A percentile compares a stretch with the other conserved stretches of the same genome.
Conservation (phyloP, 345 rosid species). For the Draba incana region DNA sequence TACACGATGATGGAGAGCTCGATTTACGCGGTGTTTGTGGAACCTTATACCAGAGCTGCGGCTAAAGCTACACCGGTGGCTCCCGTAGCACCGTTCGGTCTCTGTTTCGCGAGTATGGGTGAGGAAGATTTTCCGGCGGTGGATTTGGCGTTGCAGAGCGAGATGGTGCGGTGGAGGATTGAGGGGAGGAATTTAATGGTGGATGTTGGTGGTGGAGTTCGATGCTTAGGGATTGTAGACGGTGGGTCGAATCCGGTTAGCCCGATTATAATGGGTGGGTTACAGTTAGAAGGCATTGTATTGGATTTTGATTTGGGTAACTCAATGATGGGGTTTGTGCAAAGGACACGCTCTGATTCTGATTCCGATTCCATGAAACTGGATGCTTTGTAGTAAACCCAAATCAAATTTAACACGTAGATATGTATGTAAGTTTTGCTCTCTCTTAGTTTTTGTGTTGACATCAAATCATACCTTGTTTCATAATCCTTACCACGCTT, state of each 20-base stretch:
- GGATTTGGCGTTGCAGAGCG: slow-evolving; percentile 79
- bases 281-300: slow-evolving; percentile 69
- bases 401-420: slow-evolving; percentile 17
- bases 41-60: slow-evolving; percentile 56
- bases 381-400: slow-evolving; percentile 14
- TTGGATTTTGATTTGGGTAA: slow-evolving; percentile 70
- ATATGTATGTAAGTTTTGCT: slow-evolving; percentile 33
- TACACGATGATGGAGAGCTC: slow-evolving; percentile 68
- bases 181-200: slow-evolving; percentile 64
- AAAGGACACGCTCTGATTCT: slow-evolving; percentile 40
- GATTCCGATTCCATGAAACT: slow-evolving; percentile 15
- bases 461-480: background rate
- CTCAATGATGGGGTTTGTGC: slow-evolving; percentile 66
- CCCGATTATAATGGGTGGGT: slow-evolving; percentile 68
- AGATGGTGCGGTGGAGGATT: slow-evolving; percentile 87
- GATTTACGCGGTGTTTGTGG: slow-evolving; percentile 47
- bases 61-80: slow-evolving; percentile 45
- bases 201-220: slow-evolving; percentile 48
- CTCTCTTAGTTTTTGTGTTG: background rate
- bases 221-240: slow-evolving; percentile 74
- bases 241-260: slow-evolving; percentile 52
- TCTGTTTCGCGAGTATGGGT: slow-evolving; percentile 46
- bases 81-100: slow-evolving; percentile 61
- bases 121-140: slow-evolving; percentile 52
- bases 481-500: background rate